Evolutionary conservation across 108 stramenopile genomes (phyloP).

Genomic region (Chaetoceros muelleri): DNA sequence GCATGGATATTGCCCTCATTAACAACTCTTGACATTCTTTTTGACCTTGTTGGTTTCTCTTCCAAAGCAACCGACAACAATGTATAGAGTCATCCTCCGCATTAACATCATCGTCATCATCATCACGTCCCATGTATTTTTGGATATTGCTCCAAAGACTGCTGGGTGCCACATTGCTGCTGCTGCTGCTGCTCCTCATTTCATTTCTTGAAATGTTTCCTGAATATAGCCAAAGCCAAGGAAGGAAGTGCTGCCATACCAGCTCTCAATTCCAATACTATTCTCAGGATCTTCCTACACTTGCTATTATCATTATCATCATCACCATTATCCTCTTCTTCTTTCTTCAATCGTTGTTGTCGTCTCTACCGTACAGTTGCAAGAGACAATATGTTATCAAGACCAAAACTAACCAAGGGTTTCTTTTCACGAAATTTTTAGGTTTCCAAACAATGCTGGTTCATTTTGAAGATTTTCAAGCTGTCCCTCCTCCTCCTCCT

Average conservation of each 20-base stretch:
- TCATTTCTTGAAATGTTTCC: no score
- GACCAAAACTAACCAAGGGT: no score
- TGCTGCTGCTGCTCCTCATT: no score
- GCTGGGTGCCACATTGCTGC: background rate
- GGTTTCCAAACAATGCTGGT: no score
- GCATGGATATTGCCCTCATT: background rate
- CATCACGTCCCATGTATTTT: slow-evolving; percentile 39
- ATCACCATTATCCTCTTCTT: slow-evolving; percentile 8
- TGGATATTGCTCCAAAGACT: background rate
- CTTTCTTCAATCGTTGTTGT: background rate
- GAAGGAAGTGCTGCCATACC: slow-evolving; percentile 80
- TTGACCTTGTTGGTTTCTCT: slow-evolving; percentile 21
- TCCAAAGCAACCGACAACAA: slow-evolving; percentile 33
- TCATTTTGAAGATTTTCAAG: no score
- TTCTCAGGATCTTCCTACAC: no score
- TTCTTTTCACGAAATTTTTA: no score
- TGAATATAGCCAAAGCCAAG: slow-evolving; percentile 28
- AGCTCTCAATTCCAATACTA: slow-evolving; percentile 56
- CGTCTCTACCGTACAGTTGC: no score
- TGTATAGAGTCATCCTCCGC: slow-evolving; percentile 11
- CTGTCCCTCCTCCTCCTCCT: no score
- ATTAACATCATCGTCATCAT: slow-evolving; percentile 39
- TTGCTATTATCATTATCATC: no score
- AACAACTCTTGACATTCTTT: slow-evolving; percentile 12
- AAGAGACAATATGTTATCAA: background rate